Base-by-base conservation (phyloP, 371 early-diverging fungal genomes). In the Globomyces sp. region DNA sequence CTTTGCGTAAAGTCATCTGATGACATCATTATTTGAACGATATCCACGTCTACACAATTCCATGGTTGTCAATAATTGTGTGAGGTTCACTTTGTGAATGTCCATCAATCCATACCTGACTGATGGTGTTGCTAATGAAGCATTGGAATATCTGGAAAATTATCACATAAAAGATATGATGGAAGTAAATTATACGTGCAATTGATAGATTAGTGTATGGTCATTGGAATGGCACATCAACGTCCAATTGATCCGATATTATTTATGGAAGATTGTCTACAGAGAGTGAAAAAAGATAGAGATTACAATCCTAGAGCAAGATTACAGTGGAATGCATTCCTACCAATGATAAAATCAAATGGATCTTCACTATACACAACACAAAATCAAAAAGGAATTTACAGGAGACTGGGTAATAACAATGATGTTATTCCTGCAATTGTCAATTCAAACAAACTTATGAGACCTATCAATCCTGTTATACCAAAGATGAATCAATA, bases 341-440 rank as follows among this genome's bases (percentile, higher is more conserved):
- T 55, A 39, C 55, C 55, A 3, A 36, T 40, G 8, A 55, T 39
- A 39, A 39, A 39, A 39, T 36, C 36, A 13, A 8, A 55, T 55
- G 40, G 40, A 55, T 55, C 55, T 37, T 5, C 34, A 24, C 24
- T 24, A 4, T 55, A 55, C 13, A 9, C 40, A 24, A 3, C 40
- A 6, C 40, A 55, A 55, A 55, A 55, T 3, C 55, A 55, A 40
- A 55, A 55, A n/a, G 55, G 40, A 39, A 55, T 55, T n/a, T 55
- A 55, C 55, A 55, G 55, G n/a, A 55, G 40, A 39, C 4, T 55
- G 5, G 36, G 40, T 40, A 55, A 55, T 36, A 36, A 36, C 3
- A 49, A 4, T 11, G n/a, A 4, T 48, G 43, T 42, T 6, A 37
- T 60, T 37, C 51, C 61, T 37, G 37, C 61, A 42, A 60, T 51